Evolutionary conservation across 2,329 filamentous ascomycete genomes (phyloP).

Genomic region (Penicillium sp.): DNA sequence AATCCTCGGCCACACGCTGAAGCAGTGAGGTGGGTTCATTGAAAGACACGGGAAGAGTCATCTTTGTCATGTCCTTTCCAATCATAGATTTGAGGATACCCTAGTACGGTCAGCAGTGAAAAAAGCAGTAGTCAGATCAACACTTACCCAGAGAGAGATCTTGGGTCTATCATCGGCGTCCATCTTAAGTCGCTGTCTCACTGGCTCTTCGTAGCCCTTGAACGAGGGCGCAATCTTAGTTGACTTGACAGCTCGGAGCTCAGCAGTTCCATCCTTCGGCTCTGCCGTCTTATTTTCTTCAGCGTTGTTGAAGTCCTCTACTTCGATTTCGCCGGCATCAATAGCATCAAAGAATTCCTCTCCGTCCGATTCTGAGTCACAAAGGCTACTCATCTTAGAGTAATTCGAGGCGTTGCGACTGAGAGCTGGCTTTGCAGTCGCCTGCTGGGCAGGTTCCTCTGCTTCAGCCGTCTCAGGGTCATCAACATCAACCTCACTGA

Average conservation of each 20-base stretch:
- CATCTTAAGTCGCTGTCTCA: constrained; percentile 78
- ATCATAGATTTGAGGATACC: constrained; percentile 99
- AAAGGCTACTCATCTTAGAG: constrained; percentile 71
- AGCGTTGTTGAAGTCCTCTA: constrained; percentile 61
- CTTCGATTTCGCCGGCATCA: constrained; percentile 84
- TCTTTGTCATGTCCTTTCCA: constrained; percentile 99
- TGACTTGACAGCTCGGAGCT: constrained; percentile 52
- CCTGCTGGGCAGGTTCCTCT: constrained; percentile 14
- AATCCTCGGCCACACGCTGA: constrained; percentile 93
- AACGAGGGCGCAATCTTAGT: constrained; percentile 76
- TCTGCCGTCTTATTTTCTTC: constrained; percentile 50
- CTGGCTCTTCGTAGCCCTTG: constrained; percentile 86
- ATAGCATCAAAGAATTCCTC: constrained; percentile 98
- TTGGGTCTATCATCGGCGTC: constrained; percentile 91
- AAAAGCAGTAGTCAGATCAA: neutral
- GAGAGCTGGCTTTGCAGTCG: constrained; percentile 22
- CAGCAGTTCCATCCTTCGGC: constrained; percentile 38
- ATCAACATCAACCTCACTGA: constrained; percentile 35
- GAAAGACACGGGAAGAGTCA: constrained; percentile 97
- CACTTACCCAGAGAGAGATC: constrained; percentile 88
- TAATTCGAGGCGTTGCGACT: constrained; percentile 67
- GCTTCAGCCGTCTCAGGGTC: constrained; percentile 11
- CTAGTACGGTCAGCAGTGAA: constrained; percentile 49
- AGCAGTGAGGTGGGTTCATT: constrained; percentile 96
- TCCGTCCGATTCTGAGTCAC: constrained; percentile 74